Evolutionary conservation across 371 early-diverging fungal genomes (phyloP), one percentile per base, ranked within the genome.

Genomic region (Blakeslea trispora): DNA sequence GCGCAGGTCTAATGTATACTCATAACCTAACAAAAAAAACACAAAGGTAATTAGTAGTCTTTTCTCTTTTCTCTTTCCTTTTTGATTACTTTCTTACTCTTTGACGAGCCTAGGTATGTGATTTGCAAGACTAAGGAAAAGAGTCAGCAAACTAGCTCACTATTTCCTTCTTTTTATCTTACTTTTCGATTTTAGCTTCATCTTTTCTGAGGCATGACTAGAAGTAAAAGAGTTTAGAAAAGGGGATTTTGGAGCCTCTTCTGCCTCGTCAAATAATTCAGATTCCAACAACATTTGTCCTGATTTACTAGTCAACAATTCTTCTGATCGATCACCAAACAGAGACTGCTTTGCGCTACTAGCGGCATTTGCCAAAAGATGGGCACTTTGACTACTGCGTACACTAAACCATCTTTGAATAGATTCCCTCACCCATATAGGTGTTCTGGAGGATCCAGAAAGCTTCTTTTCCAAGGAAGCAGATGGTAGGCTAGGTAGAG

Each of bases 361-460:
- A 14, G 37, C 37, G 11, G 37, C 37, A 24, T 48, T 28, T 31
- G 19, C 40, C 9, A 5, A 23, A 28, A 43, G 53, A 28, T n/a
- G 41, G 35, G 5, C 22, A 28, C 24, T 35, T 18, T 19, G 42
- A 28, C 43, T 32, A 48, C 49, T n/a, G 40, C 28, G 24, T 41
- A 28, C 8, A 60, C 37, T 37, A 2, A 37, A 28, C 60, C 54
- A 60, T 49, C 46, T 47, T 21, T 60, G 56, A n/a, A 62, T 51
- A 2, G 62, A 62, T 10, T 46, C 40, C 14, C 62, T 57, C 15
- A 62, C 57, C 62, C 62, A 62, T 10, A 57, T 56, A 19, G 50
- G 51, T 1, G 62, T 57, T 51, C 52, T 50, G 8, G 62, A 51
- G 8, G 56, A 37, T 11, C 40, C 21, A 41, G 31, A 46, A 5